Evolutionary conservation across 78 protist species (phyloP).

Genomic region (Dictyostelium firmibasis): DNA sequence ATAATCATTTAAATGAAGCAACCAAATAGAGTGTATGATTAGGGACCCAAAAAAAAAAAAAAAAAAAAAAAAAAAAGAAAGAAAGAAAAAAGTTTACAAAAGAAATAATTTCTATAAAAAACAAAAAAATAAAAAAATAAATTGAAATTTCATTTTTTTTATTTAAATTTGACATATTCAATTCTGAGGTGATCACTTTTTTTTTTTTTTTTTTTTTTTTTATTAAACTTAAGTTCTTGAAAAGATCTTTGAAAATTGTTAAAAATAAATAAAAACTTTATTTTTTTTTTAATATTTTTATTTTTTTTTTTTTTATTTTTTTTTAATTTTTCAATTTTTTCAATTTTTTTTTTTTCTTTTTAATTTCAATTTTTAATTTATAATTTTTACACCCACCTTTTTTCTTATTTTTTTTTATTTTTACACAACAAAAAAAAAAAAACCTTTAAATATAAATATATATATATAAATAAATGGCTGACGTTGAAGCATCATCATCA

Average conservation of each 20-base stretch:
- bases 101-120: no score
- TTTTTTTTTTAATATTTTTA: background rate
- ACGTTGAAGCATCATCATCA: slow-evolving; percentile 65
- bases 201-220: no score
- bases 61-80: no score
- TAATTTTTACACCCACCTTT: background rate
- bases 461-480: slow-evolving; percentile 46
- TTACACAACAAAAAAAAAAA: background rate
- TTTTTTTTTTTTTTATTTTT: background rate
- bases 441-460: background rate
- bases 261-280: background rate
- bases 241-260: background rate
- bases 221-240: no score
- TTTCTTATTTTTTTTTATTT: background rate
- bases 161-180: no score
- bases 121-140: no score
- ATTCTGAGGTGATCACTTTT: no score
- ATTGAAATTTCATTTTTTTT: no score
- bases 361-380: background rate
- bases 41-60: no score
- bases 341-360: background rate
- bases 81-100: no score
- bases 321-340: background rate
- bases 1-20: no score
- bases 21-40: no score